Conservation (phyloP, 2,329 filamentous ascomycete genomes). For the Metarhizium rileyi region DNA sequence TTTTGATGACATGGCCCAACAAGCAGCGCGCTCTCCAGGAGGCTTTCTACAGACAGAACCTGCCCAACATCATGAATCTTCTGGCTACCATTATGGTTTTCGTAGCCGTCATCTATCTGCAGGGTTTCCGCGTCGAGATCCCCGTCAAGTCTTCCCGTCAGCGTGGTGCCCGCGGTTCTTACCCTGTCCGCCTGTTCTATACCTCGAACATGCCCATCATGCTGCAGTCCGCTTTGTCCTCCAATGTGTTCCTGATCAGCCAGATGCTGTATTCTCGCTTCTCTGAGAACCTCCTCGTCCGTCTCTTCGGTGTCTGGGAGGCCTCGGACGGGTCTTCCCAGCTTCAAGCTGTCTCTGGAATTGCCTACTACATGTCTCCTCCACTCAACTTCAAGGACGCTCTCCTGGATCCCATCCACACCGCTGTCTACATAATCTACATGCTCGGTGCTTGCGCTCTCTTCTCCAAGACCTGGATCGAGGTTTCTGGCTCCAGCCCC, state of each 20-base stretch:
- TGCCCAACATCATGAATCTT: constrained; percentile 99
- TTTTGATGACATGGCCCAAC: constrained; percentile 97
- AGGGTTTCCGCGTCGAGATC: constrained; percentile 99
- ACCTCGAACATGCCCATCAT: constrained; percentile 99
- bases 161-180: constrained; percentile 95
- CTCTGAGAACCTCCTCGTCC: constrained; percentile 96
- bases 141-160: constrained; percentile 99
- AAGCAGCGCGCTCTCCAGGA: constrained; percentile 98
- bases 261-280: constrained; percentile 99
- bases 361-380: constrained; percentile 99
- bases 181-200: constrained; percentile 98
- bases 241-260: constrained; percentile 97
- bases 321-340: constrained; percentile 91
- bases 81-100: constrained; percentile 89
- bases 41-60: constrained; percentile 98
- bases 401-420: constrained; percentile 93
- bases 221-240: constrained; percentile 96
- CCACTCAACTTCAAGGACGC: constrained; percentile 96
- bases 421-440: constrained; percentile 87
- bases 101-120: constrained; percentile 95
- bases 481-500: constrained; percentile 95
- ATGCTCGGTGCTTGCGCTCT: constrained; percentile 96
- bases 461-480: constrained; percentile 99
- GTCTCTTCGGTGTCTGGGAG: constrained; percentile 97
- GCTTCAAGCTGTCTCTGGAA: constrained; percentile 84